Base-by-base conservation (phyloP, 202 grass and related monocot species). In the Carex arenaria region DNA sequence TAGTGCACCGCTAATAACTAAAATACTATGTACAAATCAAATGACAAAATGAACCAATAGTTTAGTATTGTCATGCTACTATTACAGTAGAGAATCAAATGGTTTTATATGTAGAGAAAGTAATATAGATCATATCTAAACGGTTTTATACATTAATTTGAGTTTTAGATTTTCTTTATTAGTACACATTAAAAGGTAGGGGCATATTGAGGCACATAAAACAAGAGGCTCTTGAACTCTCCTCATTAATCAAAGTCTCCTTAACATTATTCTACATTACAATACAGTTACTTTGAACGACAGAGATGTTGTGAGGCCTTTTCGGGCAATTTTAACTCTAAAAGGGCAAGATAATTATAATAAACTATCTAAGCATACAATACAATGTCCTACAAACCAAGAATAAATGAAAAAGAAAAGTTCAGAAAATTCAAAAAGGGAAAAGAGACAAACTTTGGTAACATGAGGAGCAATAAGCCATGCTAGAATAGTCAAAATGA, bases 381-480 rank as follows among this genome's bases (percentile, higher is more conserved):
- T 54, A 54, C 23, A 57, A 36, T 38, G 7, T 56, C 52, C 73
- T 19, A 20, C 23, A 17, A 36, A 78, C 26, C 73, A 59, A 78
- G 15, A 34, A 36, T 59, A 28, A 59, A 59, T 59, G 15, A 34
- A 59, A 59, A n/a, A 31, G 43, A 72, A 26, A 49, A 4, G 3
- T 22, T 45, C 9, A 36, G 20, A 12, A 19, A 59, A 34, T 23
- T 56, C 3, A 19, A 43, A 55, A 75, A 32, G 5, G 32, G 28
- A 26, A 53, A 31, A 12, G 31, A 64, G 64, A 19, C 78, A 86
- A 84, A 97, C 95, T 90, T 98, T 98, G 23, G 88, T 87, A 85
- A 98, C 82, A 83, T 85, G 91, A 82, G 95, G 88, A 85, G 91
- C 89, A 85, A 92, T 81, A 57, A 95, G 87, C 92, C 92, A 98